Base-by-base conservation (phyloP, 257 asterid genomes). In the Handroanthus guayacan region DNA sequence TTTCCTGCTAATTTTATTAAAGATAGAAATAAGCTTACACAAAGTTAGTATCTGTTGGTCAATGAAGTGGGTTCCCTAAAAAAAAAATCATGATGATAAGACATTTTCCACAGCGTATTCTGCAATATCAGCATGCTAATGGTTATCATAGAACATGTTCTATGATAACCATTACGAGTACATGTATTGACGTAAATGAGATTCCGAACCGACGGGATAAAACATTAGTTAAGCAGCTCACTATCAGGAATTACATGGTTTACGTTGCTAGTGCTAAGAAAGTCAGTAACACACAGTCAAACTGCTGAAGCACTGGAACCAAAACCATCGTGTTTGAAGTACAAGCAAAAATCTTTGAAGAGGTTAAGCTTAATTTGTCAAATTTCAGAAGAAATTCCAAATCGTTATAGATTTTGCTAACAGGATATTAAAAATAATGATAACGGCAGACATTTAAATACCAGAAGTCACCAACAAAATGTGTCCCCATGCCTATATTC, bases 1-100 rank as follows among this genome's bases (percentile, higher is more conserved):
- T 80, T 54, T 87, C 95, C 97, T 92, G 92, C 90, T 86, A 57
- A 71, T 75, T 74, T 66, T 66, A 39, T 78, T 60, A 52, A 76
- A 65, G 69, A 74, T 25, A 80, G 55, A 64, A 65, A 76, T 9
- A 34, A 76, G 12, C 31, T 64, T 58, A 82, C 13, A 54, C 14
- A 11, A 62, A 64, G 66, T 50, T 47, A 37, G 38, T 77, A 66
- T 38, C 45, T 55, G 45, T 36, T 63, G 64, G 78, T 31, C 55
- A 72, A 62, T 62, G 51, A 71, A 67, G 54, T 61, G 43, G 37
- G 44, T 39, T 14, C 41, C 43, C n/a, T n/a, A n/a, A n/a, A n/a
- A n/a, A 73, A 48, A 44, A 52, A 47, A 45, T 78, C 77, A 51
- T 54, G 69, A 72, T 65, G 20, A 69, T 5, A 34, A 63, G 71